These are phyloP conservation scores for Monosporascus sp. DNA, from an alignment of 2,329 filamentous ascomycete species.

Conservation along the genomic window DNA sequence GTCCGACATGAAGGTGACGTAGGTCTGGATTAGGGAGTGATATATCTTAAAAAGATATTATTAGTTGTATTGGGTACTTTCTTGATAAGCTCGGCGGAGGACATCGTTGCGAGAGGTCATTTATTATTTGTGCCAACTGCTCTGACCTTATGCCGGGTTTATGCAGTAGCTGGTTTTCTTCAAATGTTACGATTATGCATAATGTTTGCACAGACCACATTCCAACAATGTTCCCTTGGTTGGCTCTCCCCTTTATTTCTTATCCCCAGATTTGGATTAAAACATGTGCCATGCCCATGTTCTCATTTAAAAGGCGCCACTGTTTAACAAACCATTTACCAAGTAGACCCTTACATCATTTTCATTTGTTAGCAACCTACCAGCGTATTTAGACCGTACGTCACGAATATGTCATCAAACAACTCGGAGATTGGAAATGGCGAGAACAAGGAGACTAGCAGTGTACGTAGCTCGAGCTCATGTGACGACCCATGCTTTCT, in stretches of 20 bases:
- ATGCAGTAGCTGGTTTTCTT: too few relatives aligned
- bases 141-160: too few relatives aligned
- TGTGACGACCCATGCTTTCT: neutral
- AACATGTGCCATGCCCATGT: neutral
- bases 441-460: constrained; percentile 8
- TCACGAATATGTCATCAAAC: constrained; percentile 20
- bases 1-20: neutral
- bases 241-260: neutral
- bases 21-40: neutral
- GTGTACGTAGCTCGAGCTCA: constrained; percentile 5
- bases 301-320: neutral
- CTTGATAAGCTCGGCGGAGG: too few relatives aligned
- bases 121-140: too few relatives aligned
- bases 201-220: too few relatives aligned
- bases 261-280: neutral
- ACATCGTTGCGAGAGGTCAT: too few relatives aligned
- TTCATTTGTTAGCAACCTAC: neutral
- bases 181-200: too few relatives aligned
- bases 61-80: too few relatives aligned
- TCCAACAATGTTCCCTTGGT: neutral
- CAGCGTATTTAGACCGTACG: neutral
- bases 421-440: constrained; percentile 11
- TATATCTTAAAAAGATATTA: too few relatives aligned
- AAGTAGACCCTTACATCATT: too few relatives aligned
- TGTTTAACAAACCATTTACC: neutral